These are phyloP conservation scores for Hypoxylon fragiforme DNA, from an alignment of 495 filamentous ascomycete genomes.

Conservation along the genomic window DNA sequence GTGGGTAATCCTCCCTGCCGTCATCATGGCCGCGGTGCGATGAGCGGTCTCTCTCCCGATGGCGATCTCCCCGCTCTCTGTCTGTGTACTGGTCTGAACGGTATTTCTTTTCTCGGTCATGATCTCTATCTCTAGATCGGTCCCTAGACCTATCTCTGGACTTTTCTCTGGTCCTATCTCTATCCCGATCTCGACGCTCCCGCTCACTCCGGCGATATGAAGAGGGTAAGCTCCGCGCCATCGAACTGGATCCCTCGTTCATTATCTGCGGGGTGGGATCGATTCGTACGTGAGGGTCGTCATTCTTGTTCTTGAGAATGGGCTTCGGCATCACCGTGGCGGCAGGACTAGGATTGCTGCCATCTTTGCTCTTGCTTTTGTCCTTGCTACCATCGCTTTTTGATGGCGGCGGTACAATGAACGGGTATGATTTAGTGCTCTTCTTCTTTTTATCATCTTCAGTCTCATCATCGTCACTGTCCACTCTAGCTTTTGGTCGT, in stretches of 20 bases:
- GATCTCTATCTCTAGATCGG: conserved; percentile 32
- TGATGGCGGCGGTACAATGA: conserved; percentile 48
- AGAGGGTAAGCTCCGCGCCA: conserved; percentile 25
- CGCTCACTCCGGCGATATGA: conserved; percentile 29
- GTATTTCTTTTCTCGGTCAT: conserved; percentile 34
- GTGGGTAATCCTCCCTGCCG: conserved; percentile 3
- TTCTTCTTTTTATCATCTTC: conserved; percentile 33
- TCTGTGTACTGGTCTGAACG: conserved; percentile 28
- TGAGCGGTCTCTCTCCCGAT: conserved; percentile 23
- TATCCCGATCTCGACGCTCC: conserved; percentile 31
- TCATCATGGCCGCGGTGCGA: conserved; percentile 17
- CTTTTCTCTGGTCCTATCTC: conserved; percentile 26
- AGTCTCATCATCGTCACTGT: conserved; percentile 6
- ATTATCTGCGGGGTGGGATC: conserved; percentile 38
- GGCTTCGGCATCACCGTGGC: conserved; percentile 50
- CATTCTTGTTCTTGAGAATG: conserved; percentile 56
- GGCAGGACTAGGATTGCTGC: conserved; percentile 38
- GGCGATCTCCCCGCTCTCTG: conserved; percentile 21
- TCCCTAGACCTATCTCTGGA: conserved; percentile 35
- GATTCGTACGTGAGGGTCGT: conserved; percentile 50
- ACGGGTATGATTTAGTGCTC: conserved; percentile 40
- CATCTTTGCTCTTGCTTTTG: conserved; percentile 9
- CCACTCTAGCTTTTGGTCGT: neutral
- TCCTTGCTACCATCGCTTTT: neutral
- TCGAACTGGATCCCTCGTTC: conserved; percentile 44